Conservation (phyloP, 2,329 filamentous ascomycete species). For the Fusarium subglutinans region DNA sequence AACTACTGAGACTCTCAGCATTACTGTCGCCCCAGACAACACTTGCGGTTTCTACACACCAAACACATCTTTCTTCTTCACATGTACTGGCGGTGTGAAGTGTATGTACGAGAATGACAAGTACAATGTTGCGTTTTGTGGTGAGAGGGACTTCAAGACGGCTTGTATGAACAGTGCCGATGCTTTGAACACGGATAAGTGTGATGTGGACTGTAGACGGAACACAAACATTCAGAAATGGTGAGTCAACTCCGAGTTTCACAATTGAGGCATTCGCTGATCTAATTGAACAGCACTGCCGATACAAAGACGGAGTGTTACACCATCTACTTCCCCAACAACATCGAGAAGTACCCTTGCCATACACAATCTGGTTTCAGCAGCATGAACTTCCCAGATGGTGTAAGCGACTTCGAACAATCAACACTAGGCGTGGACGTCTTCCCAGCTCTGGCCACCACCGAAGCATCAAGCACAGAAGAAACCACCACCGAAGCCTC, state of each 20-base stretch:
- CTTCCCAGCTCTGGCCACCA: neutral
- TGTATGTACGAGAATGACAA: constrained; percentile 30
- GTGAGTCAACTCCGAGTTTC: neutral
- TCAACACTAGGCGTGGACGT: constrained; percentile 1
- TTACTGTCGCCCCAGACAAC: constrained; percentile 12
- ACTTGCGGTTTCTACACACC: constrained; percentile 17
- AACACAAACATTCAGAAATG: constrained; percentile 29
- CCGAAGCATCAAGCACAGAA: neutral
- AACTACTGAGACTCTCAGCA: constrained; percentile 8
- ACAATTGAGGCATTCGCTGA: neutral
- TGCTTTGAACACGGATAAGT: constrained; percentile 4
- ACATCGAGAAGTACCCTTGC: constrained; percentile 13
- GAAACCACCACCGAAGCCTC: neutral
- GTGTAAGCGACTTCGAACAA: neutral
- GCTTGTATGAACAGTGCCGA: constrained; percentile 13
- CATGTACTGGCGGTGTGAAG: neutral
- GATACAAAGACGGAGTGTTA: constrained; percentile 4
- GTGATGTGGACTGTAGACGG: constrained; percentile 19
- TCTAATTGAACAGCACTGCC: constrained; percentile 1
- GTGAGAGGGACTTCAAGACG: constrained; percentile 7
- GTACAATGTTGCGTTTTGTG: constrained; percentile 29
- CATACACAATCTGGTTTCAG: constrained; percentile 6
- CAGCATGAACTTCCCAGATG: constrained; percentile 11
- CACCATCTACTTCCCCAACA: constrained; percentile 18
- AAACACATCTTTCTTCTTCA: constrained; percentile 7